Percentiles rank a stretch among this genome's conserved stretches.
Evolutionary conservation across 257 asterid species (phyloP).

Genomic region (Solanum virginianum): DNA sequence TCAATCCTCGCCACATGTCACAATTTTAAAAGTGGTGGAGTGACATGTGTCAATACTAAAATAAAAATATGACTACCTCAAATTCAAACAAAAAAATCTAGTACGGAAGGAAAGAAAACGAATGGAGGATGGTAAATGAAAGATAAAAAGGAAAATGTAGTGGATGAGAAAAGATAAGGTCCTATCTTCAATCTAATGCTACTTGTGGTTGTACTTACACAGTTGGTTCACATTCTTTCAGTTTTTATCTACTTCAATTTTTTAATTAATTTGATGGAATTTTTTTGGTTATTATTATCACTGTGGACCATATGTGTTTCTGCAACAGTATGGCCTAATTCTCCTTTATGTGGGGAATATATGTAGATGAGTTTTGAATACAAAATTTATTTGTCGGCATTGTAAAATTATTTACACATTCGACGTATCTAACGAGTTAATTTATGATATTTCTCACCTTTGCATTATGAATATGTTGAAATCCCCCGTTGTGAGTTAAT

Average conservation of each 20-base stretch:
- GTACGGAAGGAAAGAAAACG: neutral
- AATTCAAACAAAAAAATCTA: neutral
- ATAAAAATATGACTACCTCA: neutral
- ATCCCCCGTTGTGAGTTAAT: too few species aligned
- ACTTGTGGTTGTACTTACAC: neutral
- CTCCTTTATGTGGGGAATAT: neutral
- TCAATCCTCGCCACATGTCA: neutral
- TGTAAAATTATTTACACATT: neutral
- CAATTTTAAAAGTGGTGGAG: neutral
- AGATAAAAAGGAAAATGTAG: neutral
- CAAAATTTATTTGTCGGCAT: neutral
- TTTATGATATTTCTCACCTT: neutral
- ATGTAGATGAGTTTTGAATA: neutral
- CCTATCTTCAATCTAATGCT: conserved; percentile 26
- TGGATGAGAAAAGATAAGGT: conserved; percentile 44
- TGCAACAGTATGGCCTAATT: neutral
- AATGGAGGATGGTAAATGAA: conserved; percentile 20
- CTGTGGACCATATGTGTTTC: neutral
- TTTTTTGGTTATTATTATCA: neutral
- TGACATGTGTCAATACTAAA: neutral
- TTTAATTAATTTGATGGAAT: neutral
- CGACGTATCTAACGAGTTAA: neutral
- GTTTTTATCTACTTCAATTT: neutral
- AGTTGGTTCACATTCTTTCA: neutral
- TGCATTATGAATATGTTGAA: neutral